Evolutionary conservation across 805 yeast species (phyloP), one percentile per base, ranked within the genome.

Genomic region (Yamadazyma nakazawae): DNA sequence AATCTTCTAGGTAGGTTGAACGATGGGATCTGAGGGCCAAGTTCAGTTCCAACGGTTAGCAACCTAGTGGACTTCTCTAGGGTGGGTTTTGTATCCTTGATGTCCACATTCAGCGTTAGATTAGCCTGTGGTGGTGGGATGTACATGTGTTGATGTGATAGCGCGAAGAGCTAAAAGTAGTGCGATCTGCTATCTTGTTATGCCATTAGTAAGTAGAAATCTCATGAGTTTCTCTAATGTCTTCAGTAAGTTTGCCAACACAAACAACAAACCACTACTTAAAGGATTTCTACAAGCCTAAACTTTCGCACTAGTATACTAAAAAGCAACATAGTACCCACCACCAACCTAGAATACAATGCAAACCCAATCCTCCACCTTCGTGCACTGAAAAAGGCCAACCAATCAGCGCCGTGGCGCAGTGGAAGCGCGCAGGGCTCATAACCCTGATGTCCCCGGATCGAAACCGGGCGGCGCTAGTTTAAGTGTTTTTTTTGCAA

Each of bases 401-500:
- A 30, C 13, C 8, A 9, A n/a, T 30, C 8, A 53, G 95, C 95
- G 91, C 86, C 85, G 90, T 86, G 94, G 92, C 95, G 95, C 92
- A 86, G 95, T 83, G 95, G 95, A 85, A 86, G 94, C 95, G 94
- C 92, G 94, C 92, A 84, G 94, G 95, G 95, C 95, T 87, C 95
- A 86, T 86, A 86, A 86, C 95, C 92, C 94, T 85, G 92, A 86
- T 84, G 94, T 85, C 95, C 90, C 80, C 75, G 91, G 95, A 86
- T 86, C 95, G 95, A 86, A 85, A 86, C 94, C 88, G 73, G 79
- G 88, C 89, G 84, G 85, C 89, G 94, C 94, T 86, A 86, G 13
- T 28, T 38, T 38, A n/a, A n/a, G n/a, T n/a, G n/a, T n/a, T n/a
- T n/a, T n/a, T n/a, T n/a, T n/a, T n/a, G n/a, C n/a, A n/a, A n/a